Base-by-base conservation (phyloP, 495 filamentous ascomycete genomes). In the Daldinia childiae region DNA sequence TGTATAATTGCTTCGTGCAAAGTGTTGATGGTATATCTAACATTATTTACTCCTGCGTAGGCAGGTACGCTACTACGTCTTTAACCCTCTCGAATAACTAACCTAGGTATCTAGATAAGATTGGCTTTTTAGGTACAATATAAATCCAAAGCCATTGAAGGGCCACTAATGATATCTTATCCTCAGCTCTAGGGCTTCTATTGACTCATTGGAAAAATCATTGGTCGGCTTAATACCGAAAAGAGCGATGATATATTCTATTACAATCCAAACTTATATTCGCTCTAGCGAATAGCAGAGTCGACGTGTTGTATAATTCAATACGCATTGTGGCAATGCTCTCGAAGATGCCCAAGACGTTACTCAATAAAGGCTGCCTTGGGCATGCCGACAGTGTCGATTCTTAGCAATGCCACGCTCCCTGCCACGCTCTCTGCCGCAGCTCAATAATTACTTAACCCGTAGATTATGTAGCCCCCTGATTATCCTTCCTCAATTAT, bases 311-410 rank as follows among this genome's bases (percentile, higher is more conserved):
- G 39, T 17, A 17, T 5, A 41, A 17, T 41, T 41, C 39, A 29
- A 52, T 30, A 52, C 24, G 50, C 26, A 52, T 52, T 15, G 36
- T 48, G 58, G 54, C 30, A 57, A 17, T 57, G 30, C 24, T 6
- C 50, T 29, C 8, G n/a, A 56, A 27, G 2, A 14, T 36, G 26
- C 29, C 54, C 17, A n/a, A 36, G 29, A 34, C 1, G n/a, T 3
- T 32, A 8, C 29, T 30, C 54, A 36, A 52, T 19, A 19, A 17
- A 52, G 21, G 26, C 50, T 26, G 50, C 12, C 24, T 52, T 52
- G 24, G 24, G 4, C 17, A 2, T 48, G 50, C 24, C n/a, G n/a
- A 4, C 30, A 5, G 12, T 36, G 30, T 14, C 6, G 11, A 36
- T 3, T 36, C 0, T 14, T 3, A 4, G 14, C 17, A 48, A 36